Base-by-base conservation (phyloP, 2,329 filamentous ascomycete genomes). In the Colletotrichum sojae region DNA sequence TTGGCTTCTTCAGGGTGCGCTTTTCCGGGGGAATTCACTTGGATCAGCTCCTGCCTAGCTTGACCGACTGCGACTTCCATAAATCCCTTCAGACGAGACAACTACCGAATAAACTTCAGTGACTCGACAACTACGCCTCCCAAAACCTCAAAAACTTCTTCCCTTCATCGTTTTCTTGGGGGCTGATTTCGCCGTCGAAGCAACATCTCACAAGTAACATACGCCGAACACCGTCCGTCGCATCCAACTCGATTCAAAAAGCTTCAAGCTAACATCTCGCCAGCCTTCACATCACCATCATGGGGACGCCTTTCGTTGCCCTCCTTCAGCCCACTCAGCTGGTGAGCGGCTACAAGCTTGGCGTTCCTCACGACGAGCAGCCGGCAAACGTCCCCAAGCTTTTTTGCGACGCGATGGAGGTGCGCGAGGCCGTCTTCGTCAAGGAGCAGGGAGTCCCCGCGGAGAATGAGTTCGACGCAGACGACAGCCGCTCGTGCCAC, bases 401-500 rank as follows among this genome's bases (percentile, higher is more conserved):
- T 48, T 93, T 94, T 79, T 78, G 87, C 55, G 88, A 91, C 73
- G 88, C 88, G 71, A 91, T 92, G 89, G 78, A 82, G 60, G 85
- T 92, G 51, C 88, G 90, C 43, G 82, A 88, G 69, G 75, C 79
- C 18, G 90, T 92, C 61, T 92, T 90, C 73, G 86, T 91, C 25
- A 45, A 81, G 8, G 90, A 91, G 75, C 90, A 92, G 74, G 74
- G 79, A 0, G 82, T 89, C 15, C 84, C 87, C 0, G 79, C 89
- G 1, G 89, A 92, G 45, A 88, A 90, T 72, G 95, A 98, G 79
- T 86, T 94, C 72, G 95, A 98, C 82, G 82, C 85, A 1, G 94
- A 98, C 77, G 95, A 98, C 78, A 73, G 86, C 1, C 88, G 93
- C 43, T 91, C 90, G 73, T 95, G 91, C 81, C 94, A 98, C 80